Evolutionary conservation across 495 filamentous ascomycete species (phyloP).

Genomic region (Tetracladium marchalianum): DNA sequence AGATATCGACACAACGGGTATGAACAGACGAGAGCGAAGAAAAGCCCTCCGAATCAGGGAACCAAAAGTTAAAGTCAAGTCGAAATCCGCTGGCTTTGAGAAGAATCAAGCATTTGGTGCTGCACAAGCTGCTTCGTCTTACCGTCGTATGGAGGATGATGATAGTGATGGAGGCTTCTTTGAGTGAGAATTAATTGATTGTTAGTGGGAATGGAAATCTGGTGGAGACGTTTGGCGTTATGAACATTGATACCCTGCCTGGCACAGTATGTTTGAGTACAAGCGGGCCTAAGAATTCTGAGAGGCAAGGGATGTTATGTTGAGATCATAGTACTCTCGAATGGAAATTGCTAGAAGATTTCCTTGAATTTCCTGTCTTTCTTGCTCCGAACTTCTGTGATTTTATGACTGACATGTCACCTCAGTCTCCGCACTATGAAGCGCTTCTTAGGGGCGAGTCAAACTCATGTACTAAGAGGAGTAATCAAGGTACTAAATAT

Average conservation of each 20-base stretch:
- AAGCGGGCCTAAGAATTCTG: no score
- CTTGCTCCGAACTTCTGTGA: no score
- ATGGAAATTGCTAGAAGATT: no score
- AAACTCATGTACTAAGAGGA: no score
- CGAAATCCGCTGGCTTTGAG: constrained; percentile 13
- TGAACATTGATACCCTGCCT: constrained; percentile 10
- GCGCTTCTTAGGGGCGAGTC: no score
- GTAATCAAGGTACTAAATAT: no score
- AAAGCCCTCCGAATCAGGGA: constrained; percentile 1
- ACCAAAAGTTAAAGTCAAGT: constrained; percentile 4
- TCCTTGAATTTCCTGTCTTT: no score
- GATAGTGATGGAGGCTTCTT: constrained; percentile 21
- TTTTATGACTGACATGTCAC: no score
- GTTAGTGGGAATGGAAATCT: not conserved
- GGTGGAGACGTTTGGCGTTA: not conserved
- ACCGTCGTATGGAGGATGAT: constrained; percentile 1
- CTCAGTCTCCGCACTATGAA: no score
- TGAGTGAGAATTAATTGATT: constrained; percentile 8
- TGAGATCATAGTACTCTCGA: no score
- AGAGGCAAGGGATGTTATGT: no score
- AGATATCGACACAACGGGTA: constrained; percentile 10
- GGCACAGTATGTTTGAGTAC: no score
- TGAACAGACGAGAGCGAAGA: constrained; percentile 17
- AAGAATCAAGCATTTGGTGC: constrained; percentile 17
- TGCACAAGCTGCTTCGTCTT: not conserved